phyloP scores from a whole-genome alignment of 345 rosid species.

The Noccaea caerulescens region DNA sequence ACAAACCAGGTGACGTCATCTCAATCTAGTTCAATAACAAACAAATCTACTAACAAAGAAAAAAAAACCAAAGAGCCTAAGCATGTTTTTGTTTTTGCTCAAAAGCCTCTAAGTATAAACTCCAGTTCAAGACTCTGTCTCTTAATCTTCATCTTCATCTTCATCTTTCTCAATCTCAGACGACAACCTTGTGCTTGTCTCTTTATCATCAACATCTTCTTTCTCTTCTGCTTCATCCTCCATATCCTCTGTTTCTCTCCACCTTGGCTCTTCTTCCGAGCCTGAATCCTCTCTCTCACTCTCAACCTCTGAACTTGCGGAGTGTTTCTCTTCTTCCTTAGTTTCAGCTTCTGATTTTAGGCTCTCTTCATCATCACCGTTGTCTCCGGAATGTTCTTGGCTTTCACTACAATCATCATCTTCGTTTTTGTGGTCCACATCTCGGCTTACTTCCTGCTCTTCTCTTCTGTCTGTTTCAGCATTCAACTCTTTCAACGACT shows the following conservation, averaged over 20 bases:
- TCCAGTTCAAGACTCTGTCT: constrained; percentile 5
- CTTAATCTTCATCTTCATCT: constrained; percentile 19
- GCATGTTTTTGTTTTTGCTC: constrained; percentile 9
- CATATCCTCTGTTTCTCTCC: constrained; percentile 44
- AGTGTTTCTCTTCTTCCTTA: constrained; percentile 32
- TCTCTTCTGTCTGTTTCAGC: constrained; percentile 39
- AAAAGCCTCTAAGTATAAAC: constrained; percentile 22
- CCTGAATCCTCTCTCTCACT: constrained; percentile 36
- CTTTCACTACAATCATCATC: constrained; percentile 23
- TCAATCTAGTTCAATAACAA: constrained; percentile 3
- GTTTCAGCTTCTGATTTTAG: constrained; percentile 19
- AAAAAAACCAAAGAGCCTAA: not conserved
- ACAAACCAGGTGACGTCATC: not conserved
- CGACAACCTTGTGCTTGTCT: not conserved
- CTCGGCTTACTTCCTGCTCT: constrained; percentile 36
- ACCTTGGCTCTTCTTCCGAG: constrained; percentile 41
- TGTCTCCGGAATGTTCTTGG: constrained; percentile 28
- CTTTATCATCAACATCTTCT: constrained; percentile 26
- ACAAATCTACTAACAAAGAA: constrained; percentile 31
- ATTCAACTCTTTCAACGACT: constrained; percentile 40
- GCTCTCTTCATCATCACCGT: constrained; percentile 17
- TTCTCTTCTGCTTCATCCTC: constrained; percentile 34
- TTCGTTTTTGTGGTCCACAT: constrained; percentile 29
- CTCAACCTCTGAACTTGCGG: constrained; percentile 31
- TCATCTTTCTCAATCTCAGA: constrained; percentile 24